A percentile compares a stretch with the other conserved stretches of the same genome.
Conservation (phyloP, 352 stramenopile genomes). For the Globisporangium lucens region DNA sequence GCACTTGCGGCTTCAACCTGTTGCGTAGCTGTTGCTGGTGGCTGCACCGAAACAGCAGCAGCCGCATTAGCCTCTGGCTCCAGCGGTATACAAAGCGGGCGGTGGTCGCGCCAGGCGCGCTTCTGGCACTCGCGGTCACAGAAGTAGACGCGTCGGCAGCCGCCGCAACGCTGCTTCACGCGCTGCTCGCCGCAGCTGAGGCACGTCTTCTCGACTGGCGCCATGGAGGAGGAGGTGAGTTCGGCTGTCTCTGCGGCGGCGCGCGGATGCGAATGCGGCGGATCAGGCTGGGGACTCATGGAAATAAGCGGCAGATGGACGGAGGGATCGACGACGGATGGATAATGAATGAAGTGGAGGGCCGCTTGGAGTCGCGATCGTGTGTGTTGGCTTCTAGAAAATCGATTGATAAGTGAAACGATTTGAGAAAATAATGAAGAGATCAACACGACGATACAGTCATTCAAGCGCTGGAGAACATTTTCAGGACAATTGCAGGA, state of each 20-base stretch:
- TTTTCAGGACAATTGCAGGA: too few species aligned
- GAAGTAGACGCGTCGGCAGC: conserved; percentile 70
- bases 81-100: conserved; percentile 30
- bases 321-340: background rate
- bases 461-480: too few species aligned
- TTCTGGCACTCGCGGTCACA: conserved; percentile 76
- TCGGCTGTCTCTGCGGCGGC: background rate
- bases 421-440: background rate
- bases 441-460: background rate
- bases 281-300: conserved; percentile 7
- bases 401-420: background rate
- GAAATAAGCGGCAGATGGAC: background rate
- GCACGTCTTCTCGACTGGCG: conserved; percentile 21
- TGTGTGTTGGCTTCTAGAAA: conserved; percentile 2
- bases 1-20: background rate
- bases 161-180: conserved; percentile 73
- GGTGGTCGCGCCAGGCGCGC: conserved; percentile 56
- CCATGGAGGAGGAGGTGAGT: background rate
- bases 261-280: background rate
- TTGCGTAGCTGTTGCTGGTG: conserved; percentile 6
- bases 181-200: conserved; percentile 37
- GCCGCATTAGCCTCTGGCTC: background rate
- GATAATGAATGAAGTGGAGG: background rate
- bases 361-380: background rate
- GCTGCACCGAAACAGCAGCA: background rate